phyloP scores from a whole-genome alignment of 805 yeast species.

The Candida loeiensis region DNA sequence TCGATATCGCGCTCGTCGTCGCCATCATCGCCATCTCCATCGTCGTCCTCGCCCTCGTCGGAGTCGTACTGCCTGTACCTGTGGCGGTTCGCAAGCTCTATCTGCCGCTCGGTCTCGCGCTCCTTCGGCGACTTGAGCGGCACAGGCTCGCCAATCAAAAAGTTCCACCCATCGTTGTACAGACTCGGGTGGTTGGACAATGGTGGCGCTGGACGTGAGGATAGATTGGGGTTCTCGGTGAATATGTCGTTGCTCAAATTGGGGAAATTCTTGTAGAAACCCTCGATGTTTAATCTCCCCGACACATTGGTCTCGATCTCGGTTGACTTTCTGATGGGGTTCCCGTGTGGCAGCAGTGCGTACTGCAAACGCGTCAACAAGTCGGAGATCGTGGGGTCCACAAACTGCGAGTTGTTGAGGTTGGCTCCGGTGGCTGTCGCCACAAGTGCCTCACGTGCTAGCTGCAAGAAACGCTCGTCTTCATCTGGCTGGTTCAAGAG shows the following conservation, averaged over 20 bases:
- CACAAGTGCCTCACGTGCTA: slow-evolving; percentile 61
- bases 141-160: slow-evolving; percentile 25
- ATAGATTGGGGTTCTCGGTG: slow-evolving; percentile 12
- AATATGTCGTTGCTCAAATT: slow-evolving; percentile 42
- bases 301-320: slow-evolving; percentile 34
- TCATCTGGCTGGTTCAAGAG: slow-evolving; percentile 26
- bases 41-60: slow-evolving; percentile 7
- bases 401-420: slow-evolving; percentile 26
- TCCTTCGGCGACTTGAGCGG: slow-evolving; percentile 13
- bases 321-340: slow-evolving; percentile 36
- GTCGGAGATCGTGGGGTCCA: slow-evolving; percentile 63
- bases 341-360: slow-evolving; percentile 57
- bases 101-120: slow-evolving; percentile 9
- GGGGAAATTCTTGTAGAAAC: slow-evolving; percentile 41
- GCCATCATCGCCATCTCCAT: slow-evolving; percentile 4
- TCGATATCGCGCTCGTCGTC: slow-evolving; percentile 8
- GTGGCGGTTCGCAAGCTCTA: slow-evolving; percentile 4
- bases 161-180: slow-evolving; percentile 33
- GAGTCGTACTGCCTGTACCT: background rate
- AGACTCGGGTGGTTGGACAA: slow-evolving; percentile 13
- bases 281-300: slow-evolving; percentile 42
- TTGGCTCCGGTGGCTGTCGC: slow-evolving; percentile 46
- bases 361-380: slow-evolving; percentile 58
- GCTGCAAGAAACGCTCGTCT: slow-evolving; percentile 51
- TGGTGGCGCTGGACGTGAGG: slow-evolving; percentile 10